Evolutionary conservation across 768 basidiomycete species (phyloP), one percentile per base, ranked within the genome.

Genomic region (Asterophora lycoperdoides): DNA sequence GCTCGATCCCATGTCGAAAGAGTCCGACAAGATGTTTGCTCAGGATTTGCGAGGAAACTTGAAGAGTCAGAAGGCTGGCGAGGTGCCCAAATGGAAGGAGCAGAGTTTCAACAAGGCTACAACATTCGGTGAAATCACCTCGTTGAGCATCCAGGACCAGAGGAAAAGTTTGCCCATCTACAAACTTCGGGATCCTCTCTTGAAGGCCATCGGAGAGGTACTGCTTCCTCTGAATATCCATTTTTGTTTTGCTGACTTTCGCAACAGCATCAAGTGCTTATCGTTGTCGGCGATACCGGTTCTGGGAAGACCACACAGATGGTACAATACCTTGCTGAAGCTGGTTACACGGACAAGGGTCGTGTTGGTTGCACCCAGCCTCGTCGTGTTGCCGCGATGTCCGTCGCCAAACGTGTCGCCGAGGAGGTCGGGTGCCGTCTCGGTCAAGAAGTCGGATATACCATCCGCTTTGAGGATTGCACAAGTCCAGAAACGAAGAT

Each of bases 281-380:
- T 99, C 56, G 96, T 99, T 32, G 89, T 99, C 47, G 96, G 96
- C 38, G 96, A 99, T 62, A 99, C 96, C 38, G 96, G 96, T 20
- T 97, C 95, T 7, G 96, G 96, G 10, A 99, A 99, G 66, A 98
- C 96, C 6, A 99, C 96, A 0, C 96, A 99, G 64, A 98, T 99
- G 93, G 89, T 89, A 0, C 96, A 98, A 67, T 99, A 97, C 58
- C 79, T 99, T 36, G 95, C 95, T 9, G 96, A 99, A 67, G 79
- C 86, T 39, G 96, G 96, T 0, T 94, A 84, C 56, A 89, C 93
- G 0, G 95, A 98, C 60, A 80, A 68, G 56, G 90, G 91, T 41
- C 84, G 85, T 49, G 92, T 99, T 56, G 96, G 95, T 10, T 98
- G 96, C 62, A 99, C 96, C 0, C 96, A 99, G 65, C 96, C 96